Evolutionary conservation across 805 yeast species (phyloP), one percentile per base, ranked within the genome.

Genomic region (Hyphopichia homilentoma): DNA sequence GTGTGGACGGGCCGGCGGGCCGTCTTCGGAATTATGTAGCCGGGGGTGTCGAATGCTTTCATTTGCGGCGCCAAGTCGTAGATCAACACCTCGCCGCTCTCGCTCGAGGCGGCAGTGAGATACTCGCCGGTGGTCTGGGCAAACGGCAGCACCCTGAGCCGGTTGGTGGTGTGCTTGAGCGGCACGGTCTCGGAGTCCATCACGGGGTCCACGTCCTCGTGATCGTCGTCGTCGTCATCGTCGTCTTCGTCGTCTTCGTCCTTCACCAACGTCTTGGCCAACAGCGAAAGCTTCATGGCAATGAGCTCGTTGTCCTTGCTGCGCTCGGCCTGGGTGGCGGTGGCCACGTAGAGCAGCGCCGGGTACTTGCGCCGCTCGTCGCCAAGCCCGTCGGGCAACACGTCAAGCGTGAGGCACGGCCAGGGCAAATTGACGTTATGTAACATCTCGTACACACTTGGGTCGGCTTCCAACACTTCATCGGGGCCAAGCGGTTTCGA

Each of bases 401-500:
- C 65, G 52, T 90, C 97, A 39, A 93, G 69, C 3, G 97, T 87
- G 54, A 93, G 65, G 63, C 97, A 88, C 8, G 98, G 97, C 97
- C 97, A 93, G 48, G 95, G 94, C 59, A 90, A 66, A 57, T 85
- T 85, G 38, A 90, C 86, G 48, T 84, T 85, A 59, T 93, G 98
- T 36, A 93, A 66, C 97, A 93, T 93, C 51, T 90, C 95, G 57
- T 93, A 93, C 3, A 90, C 96, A 6, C 88, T 69, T 27, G 96
- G 96, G 62, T 93, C 98, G 1, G 97, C 96, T 63, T 90, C 97
- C 53, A 93, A 70, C 8, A 84, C 94, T 65, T 93, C 97, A 63
- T 87, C 95, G 2, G 95, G 94, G 1, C 96, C 97, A 45, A 93
- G 70, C 5, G 96, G 96, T 48, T 77, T 79, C 17, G 93, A 81